Conservation (phyloP, 1,139 yeast species). For the Lodderomyces jiufengensis region DNA sequence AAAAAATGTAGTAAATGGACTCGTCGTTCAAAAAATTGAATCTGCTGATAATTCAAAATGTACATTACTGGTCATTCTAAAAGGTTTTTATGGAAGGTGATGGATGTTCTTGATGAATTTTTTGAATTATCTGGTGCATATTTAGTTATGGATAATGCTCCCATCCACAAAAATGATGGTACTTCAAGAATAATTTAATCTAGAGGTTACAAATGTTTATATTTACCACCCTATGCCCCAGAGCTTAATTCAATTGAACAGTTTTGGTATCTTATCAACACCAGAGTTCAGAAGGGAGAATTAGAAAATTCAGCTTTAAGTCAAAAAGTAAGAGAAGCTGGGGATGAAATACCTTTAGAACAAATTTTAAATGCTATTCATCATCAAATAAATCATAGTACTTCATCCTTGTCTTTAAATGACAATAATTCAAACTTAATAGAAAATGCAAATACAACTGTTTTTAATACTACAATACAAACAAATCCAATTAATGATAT, state of each 20-base stretch:
- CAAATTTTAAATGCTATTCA: not conserved
- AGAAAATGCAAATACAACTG: no score
- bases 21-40: no score
- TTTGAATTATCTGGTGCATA: no score
- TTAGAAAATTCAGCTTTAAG: not conserved
- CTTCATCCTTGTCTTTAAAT: no score
- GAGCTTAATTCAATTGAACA: conserved; percentile 14
- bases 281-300: not conserved
- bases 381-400: no score
- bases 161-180: conserved; percentile 11
- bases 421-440: no score
- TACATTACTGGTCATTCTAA: no score
- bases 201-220: conserved; percentile 10
- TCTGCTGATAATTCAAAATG: no score
- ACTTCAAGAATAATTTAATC: conserved; percentile 9
- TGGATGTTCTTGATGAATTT: no score
- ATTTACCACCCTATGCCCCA: conserved; percentile 14
- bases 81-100: no score
- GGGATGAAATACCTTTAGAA: not conserved
- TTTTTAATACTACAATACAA: no score
- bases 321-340: not conserved
- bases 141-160: conserved; percentile 10
- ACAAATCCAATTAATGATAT: conserved; percentile 27
- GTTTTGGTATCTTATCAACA: conserved; percentile 13
- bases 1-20: no score